A percentile compares a stretch with the other conserved stretches of the same genome.
These are phyloP conservation scores for Kandelia obovata DNA, from an alignment of 345 rosid species.

Conservation along the genomic window DNA sequence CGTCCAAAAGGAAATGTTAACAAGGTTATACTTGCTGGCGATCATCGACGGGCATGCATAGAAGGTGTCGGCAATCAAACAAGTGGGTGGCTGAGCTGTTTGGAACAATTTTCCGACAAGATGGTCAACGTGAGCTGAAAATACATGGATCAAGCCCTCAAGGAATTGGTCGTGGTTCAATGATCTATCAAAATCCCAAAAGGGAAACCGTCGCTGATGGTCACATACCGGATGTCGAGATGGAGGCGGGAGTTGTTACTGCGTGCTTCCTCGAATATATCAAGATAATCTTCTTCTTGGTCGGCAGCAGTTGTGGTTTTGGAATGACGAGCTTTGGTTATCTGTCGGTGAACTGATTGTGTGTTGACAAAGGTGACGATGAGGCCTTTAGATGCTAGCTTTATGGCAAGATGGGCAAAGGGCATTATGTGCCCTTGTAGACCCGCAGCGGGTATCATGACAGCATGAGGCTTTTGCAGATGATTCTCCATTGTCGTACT, in stretches of 20 bases:
- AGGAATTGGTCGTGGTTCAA: constrained; percentile 60
- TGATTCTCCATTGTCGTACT: too few species aligned
- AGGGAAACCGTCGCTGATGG: constrained; percentile 56
- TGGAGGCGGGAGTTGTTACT: constrained; percentile 15
- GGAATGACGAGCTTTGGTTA: constrained; percentile 21
- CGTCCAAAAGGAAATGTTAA: constrained; percentile 66
- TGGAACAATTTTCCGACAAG: constrained; percentile 23
- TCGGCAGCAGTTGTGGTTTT: neutral
- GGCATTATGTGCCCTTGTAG: constrained; percentile 51
- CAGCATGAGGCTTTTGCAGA: constrained; percentile 34
- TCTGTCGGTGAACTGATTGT: constrained; percentile 50
- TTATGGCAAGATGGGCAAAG: constrained; percentile 36
- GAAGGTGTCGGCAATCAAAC: constrained; percentile 60
- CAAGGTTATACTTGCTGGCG: constrained; percentile 40
- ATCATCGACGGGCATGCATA: constrained; percentile 57
- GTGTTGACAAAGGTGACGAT: constrained; percentile 62
- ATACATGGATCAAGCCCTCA: constrained; percentile 46
- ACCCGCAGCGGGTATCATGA: constrained; percentile 30
- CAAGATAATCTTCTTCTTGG: neutral
- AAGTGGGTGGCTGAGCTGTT: constrained; percentile 7
- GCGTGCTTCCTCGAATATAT: constrained; percentile 40
- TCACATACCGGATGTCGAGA: constrained; percentile 50
- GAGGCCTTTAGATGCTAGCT: constrained; percentile 44
- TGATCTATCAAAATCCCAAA: constrained; percentile 47
- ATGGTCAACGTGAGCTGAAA: constrained; percentile 52